Conservation (phyloP, 495 filamentous ascomycete species). For the Penicillium tannophilum region DNA sequence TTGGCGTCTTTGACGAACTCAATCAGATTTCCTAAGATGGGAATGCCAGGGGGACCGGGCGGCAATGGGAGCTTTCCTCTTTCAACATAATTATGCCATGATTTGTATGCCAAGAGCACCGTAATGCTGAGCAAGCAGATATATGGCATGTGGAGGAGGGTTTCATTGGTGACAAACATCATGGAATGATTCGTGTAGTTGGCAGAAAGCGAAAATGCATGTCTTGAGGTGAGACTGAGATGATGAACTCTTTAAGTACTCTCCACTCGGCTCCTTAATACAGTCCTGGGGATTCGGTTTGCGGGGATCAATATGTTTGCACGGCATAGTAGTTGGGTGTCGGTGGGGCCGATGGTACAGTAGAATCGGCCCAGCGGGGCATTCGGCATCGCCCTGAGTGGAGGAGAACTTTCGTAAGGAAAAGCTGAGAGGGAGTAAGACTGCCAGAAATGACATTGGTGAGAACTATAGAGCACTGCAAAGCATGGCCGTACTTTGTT, state of each 20-base stretch:
- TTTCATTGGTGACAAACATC: neutral
- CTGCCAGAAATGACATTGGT: too few species aligned
- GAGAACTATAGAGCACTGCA: too few species aligned
- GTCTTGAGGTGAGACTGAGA: neutral
- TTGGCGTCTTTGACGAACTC: neutral
- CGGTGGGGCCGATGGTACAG: neutral
- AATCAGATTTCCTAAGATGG: neutral
- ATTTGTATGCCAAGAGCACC: neutral
- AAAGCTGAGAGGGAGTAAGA: neutral
- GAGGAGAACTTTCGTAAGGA: neutral
- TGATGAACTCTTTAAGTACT: neutral
- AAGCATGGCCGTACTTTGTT: too few species aligned
- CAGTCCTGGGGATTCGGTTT: neutral
- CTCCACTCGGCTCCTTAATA: neutral
- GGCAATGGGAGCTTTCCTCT: neutral
- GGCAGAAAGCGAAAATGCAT: neutral
- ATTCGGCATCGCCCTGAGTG: neutral
- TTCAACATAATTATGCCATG: neutral
- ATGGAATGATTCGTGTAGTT: neutral
- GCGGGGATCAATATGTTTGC: neutral
- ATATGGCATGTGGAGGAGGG: neutral
- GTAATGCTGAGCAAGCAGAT: neutral
- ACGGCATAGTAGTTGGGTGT: neutral
- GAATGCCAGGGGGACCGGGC: neutral
- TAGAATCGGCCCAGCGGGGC: neutral